Base-by-base conservation (phyloP, 2,329 filamentous ascomycete species). In the Pseudogymnoascus sp. region DNA sequence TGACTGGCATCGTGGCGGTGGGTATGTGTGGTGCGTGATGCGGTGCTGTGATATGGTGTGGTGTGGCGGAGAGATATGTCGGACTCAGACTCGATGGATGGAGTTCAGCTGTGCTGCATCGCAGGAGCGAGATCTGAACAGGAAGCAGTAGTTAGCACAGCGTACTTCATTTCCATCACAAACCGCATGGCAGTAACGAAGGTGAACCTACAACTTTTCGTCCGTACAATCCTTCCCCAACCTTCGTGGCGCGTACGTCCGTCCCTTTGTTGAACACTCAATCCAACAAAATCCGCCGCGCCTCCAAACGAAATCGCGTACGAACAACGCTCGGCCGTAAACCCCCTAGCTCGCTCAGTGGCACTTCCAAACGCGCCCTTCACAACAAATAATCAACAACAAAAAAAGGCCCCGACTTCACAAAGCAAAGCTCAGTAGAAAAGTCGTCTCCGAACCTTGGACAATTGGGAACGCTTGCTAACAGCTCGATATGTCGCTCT, bases 1-100 rank as follows among this genome's bases (percentile, higher is more conserved):
- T 71, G 38, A 60, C 34, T 12, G 57, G 58, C 35, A 32, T 47
- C 37, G 37, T 35, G 58, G 32, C 58, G 14, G 20, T 37, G 47
- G 38, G 39, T 57, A 11, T 14, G 14, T 57, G 32, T n/a, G 12
- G 18, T 4, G 11, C 7, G n/a, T 16, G 25, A 25, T 54, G 20
- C 47, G 37, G 16, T 35, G 28, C 25, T 37, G 35, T 37, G 9
- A 1, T 32, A n/a, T 54, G n/a, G 25, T 54, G 47, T 54, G n/a
- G 25, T 54, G 47, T 54, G 47, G 47, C 47, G 25, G 47, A 54
- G 47, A 54, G 47, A 32, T 37, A 7, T 54, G 28, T 32, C 47
- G 28, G 47, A 54, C 47, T 54, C 28, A 32, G 47, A 25, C 18
- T 54, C 47, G 47, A 5, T 54, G 47, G 47, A 54, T 54, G 25